Conservation (phyloP, 148 eudicot species). For the Rhododendron simsii region DNA sequence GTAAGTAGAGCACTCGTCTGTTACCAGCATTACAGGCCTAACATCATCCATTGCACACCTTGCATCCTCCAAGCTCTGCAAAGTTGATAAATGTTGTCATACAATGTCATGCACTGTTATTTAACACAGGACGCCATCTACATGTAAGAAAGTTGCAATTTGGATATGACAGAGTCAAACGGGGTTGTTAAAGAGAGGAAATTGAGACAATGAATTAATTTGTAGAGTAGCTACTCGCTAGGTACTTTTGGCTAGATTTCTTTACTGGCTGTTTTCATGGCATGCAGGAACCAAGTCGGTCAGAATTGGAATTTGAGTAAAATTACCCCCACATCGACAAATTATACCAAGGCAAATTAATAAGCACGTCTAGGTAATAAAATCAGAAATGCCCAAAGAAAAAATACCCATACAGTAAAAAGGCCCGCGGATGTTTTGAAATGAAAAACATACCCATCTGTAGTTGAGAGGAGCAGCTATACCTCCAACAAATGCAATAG, state of each 20-base stretch:
- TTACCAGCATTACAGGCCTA: constrained; percentile 63
- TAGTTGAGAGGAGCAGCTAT: constrained; percentile 88
- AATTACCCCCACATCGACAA: neutral
- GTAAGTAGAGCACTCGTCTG: constrained; percentile 36
- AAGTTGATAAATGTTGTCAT: neutral
- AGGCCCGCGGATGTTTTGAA: neutral
- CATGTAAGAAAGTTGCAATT: neutral
- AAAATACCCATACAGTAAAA: neutral
- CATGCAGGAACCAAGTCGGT: neutral
- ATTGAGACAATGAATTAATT: neutral
- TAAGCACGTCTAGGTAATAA: neutral
- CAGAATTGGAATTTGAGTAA: neutral
- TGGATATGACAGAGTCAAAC: neutral
- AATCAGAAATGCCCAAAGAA: neutral
- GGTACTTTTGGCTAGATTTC: neutral
- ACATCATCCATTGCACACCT: constrained; percentile 57
- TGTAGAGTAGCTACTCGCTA: neutral
- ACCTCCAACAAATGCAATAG: constrained; percentile 77
- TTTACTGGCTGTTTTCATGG: neutral
- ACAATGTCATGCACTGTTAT: neutral
- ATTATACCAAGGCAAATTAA: neutral
- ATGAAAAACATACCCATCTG: constrained; percentile 61
- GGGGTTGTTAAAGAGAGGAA: neutral
- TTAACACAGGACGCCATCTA: neutral
- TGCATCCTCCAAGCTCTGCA: constrained; percentile 76